These are phyloP conservation scores for Ceratocystis ficicola DNA, from an alignment of 2,329 filamentous ascomycete genomes.

Conservation along the genomic window DNA sequence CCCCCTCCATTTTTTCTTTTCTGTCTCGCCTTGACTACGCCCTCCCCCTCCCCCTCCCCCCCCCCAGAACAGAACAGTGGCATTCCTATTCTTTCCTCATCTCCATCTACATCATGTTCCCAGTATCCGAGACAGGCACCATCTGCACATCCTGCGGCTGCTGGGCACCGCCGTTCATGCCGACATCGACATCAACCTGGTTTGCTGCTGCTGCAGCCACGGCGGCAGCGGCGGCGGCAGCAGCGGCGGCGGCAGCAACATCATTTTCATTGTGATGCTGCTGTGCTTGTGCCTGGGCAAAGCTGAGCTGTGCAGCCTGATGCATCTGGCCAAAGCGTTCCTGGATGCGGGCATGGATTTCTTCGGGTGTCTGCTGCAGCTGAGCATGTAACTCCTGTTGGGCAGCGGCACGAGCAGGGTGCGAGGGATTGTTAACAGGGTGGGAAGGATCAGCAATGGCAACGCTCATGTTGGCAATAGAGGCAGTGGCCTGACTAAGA, in stretches of 20 bases:
- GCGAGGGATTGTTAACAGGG: constrained; percentile 12
- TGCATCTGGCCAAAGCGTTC: constrained; percentile 20
- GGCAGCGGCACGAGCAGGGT: constrained; percentile 9
- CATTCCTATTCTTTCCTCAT: too few relatives aligned
- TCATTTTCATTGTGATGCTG: constrained; percentile 6
- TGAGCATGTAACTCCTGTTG: constrained; percentile 18
- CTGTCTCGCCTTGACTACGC: too few relatives aligned
- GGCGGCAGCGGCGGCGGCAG: neutral
- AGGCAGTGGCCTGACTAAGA: constrained; percentile 16
- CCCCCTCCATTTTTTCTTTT: neutral
- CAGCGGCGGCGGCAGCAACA: neutral
- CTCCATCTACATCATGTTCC: neutral
- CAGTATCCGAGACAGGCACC: constrained; percentile 1
- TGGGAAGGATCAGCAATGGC: constrained; percentile 13
- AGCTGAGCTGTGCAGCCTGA: constrained; percentile 13
- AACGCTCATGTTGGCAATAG: constrained; percentile 13
- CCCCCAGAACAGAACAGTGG: too few relatives aligned
- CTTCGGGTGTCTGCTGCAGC: constrained; percentile 15
- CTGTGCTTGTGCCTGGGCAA: neutral
- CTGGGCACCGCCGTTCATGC: neutral
- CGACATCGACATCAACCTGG: neutral
- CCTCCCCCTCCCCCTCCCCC: too few relatives aligned
- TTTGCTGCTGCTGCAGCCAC: neutral
- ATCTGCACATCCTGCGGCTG: neutral
- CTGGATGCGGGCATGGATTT: constrained; percentile 20